phyloP scores from a whole-genome alignment of 164 flowering plant genomes.

The Piper betle region DNA sequence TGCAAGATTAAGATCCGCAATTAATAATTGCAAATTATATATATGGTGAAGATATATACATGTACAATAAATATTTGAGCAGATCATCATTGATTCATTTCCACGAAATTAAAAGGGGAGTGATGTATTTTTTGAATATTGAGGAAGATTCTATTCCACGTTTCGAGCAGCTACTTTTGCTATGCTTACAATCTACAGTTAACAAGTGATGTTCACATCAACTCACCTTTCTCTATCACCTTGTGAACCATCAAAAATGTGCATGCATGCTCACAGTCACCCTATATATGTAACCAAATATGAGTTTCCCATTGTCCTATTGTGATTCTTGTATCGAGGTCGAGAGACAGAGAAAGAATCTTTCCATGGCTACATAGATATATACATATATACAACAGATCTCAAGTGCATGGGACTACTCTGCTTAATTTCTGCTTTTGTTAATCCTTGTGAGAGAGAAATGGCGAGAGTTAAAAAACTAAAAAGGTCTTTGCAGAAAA shows the following conservation, averaged over 20 bases:
- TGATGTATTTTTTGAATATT: constrained; percentile 1
- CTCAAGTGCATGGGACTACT: background rate
- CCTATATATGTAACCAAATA: background rate
- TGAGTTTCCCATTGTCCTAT: background rate
- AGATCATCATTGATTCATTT: background rate
- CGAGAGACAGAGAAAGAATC: background rate
- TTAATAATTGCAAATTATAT: background rate
- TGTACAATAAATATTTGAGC: background rate
- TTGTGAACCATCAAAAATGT: constrained; percentile 14
- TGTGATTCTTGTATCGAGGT: constrained; percentile 1
- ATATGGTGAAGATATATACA: background rate
- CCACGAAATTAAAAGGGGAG: background rate
- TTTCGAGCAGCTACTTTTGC: constrained; percentile 5
- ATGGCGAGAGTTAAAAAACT: background rate
- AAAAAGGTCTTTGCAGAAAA: background rate
- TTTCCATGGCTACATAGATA: too few species aligned
- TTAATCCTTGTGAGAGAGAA: background rate
- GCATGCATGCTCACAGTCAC: constrained; percentile 2
- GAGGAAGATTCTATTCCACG: constrained; percentile 32
- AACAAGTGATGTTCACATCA: constrained; percentile 8
- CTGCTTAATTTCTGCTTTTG: background rate
- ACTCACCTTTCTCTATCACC: constrained; percentile 18
- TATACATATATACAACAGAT: too few species aligned
- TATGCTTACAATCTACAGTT: background rate
- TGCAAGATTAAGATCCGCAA: background rate